Evolutionary conservation across 768 basidiomycete species (phyloP).

Genomic region (Lactarius akahatsu): DNA sequence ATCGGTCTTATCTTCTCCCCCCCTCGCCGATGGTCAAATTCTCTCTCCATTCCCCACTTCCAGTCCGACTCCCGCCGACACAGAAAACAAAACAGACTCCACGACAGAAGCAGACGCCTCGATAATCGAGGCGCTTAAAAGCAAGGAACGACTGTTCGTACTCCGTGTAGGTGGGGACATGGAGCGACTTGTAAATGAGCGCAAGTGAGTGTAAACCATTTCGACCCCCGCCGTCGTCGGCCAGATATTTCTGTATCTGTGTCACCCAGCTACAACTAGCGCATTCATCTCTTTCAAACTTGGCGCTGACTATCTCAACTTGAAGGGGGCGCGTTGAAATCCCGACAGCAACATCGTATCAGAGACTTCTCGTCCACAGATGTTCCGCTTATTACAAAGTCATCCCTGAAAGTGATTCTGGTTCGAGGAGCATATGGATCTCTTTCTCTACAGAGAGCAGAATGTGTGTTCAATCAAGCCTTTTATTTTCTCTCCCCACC

Average conservation of each 20-base stretch:
- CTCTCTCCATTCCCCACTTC: constrained; percentile 21
- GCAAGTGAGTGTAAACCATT: constrained; percentile 50
- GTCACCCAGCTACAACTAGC: background rate
- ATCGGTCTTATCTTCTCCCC: constrained; percentile 27
- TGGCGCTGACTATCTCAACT: constrained; percentile 20
- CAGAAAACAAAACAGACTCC: constrained; percentile 32
- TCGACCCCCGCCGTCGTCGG: constrained; percentile 5
- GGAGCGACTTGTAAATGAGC: constrained; percentile 75
- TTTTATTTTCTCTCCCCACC: constrained; percentile 10
- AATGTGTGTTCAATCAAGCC: constrained; percentile 55
- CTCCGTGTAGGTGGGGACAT: constrained; percentile 86
- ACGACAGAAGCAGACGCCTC: constrained; percentile 65
- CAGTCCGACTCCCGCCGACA: constrained; percentile 35
- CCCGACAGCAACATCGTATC: constrained; percentile 72
- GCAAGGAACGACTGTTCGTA: constrained; percentile 86
- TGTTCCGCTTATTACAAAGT: constrained; percentile 81
- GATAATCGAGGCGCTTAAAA: constrained; percentile 81
- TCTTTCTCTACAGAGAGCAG: constrained; percentile 59
- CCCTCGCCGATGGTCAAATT: constrained; percentile 13
- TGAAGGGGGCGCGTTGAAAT: constrained; percentile 63
- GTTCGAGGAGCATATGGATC: constrained; percentile 63
- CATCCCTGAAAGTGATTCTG: constrained; percentile 63
- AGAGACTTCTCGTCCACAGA: constrained; percentile 81
- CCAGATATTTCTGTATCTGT: background rate
- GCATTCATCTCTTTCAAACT: background rate